Base-by-base conservation (phyloP, 768 basidiomycete genomes). In the Suillus tomentosus region DNA sequence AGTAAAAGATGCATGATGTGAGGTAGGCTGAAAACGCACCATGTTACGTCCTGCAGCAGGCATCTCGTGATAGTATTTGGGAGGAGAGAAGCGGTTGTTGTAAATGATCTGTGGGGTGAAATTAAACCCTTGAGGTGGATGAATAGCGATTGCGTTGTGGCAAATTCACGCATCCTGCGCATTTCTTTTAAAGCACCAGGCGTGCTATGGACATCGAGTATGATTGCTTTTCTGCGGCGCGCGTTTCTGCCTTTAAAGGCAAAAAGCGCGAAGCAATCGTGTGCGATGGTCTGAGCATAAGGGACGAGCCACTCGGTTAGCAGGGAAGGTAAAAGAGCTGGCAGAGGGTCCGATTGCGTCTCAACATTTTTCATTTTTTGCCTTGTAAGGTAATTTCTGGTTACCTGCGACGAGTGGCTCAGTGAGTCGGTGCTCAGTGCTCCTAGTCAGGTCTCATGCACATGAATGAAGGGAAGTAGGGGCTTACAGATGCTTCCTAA, bases 221-320 rank as follows among this genome's bases (percentile, higher is more conserved):
- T 67, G 72, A 76, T 74, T 76, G 73, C 71, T 63, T 75, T 60
- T 56, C 57, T 68, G 45, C 45, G 68, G 65, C 62, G 66, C 65
- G 65, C 61, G 27, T 53, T 53, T 62, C 67, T 48, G 65, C 60
- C 65, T 69, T 64, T 66, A 66, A 34, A 31, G 40, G 69, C 43
- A 66, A 66, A 66, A 72, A 65, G 67, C 73, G 43, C 37, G 62
- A 39, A 65, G 68, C 71, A 72, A 69, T 76, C 68, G 24, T n/a
- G 31, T 27, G 15, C 27, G 43, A 7, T 24, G 72, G 68, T 40
- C 69, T 57, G 66, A 71, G 64, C 63, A 19, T 42, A 50, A 64
- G 56, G 64, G 24, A 60, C 51, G 51, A 53, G 51, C 51, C 51
- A 53, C 51, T 53, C 51, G 51, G 27, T 53, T 53, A 53, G 27